These are phyloP conservation scores for Cercospora canescens DNA, from an alignment of 2,329 filamentous ascomycete species.

Conservation along the genomic window DNA sequence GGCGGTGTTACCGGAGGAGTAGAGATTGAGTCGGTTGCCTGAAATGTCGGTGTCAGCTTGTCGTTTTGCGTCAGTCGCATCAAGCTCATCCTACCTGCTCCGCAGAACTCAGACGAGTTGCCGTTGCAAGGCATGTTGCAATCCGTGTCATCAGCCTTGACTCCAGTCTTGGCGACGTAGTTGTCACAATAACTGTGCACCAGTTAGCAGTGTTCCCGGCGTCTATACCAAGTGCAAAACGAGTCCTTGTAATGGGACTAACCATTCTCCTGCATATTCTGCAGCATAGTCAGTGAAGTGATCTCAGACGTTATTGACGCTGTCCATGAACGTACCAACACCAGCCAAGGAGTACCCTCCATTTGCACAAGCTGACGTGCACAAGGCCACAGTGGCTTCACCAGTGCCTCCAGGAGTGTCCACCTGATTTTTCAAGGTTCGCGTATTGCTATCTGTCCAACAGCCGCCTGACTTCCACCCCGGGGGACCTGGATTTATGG, in stretches of 20 bases:
- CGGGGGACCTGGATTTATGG: slow-evolving; percentile 22
- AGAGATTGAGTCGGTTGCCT: slow-evolving; percentile 29
- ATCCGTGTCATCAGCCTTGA: slow-evolving; percentile 20
- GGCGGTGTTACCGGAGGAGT: slow-evolving; percentile 25
- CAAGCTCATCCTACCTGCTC: slow-evolving; percentile 19
- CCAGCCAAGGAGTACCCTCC: slow-evolving; percentile 35
- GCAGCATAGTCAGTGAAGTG: neutral
- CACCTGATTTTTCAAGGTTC: slow-evolving; percentile 23
- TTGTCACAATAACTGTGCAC: slow-evolving; percentile 35
- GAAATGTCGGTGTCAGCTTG: neutral
- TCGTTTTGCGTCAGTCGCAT: neutral
- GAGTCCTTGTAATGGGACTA: slow-evolving; percentile 12
- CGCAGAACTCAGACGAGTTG: slow-evolving; percentile 33
- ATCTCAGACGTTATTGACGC: neutral
- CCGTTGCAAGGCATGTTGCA: slow-evolving; percentile 35
- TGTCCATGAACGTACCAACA: slow-evolving; percentile 10
- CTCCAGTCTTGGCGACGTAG: slow-evolving; percentile 22
- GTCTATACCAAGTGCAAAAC: neutral
- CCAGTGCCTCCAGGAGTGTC: slow-evolving; percentile 24
- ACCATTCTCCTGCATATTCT: slow-evolving; percentile 40
- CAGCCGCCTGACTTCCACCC: slow-evolving; percentile 36
- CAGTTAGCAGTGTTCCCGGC: slow-evolving; percentile 18
- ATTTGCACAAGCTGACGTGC: slow-evolving; percentile 29
- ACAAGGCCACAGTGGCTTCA: slow-evolving; percentile 31
- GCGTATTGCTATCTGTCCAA: slow-evolving; percentile 30